A percentile compares a stretch with the other conserved stretches of the same genome.
phyloP scores from a whole-genome alignment of 495 filamentous ascomycete genomes.

The Schizothecium vesticola region DNA sequence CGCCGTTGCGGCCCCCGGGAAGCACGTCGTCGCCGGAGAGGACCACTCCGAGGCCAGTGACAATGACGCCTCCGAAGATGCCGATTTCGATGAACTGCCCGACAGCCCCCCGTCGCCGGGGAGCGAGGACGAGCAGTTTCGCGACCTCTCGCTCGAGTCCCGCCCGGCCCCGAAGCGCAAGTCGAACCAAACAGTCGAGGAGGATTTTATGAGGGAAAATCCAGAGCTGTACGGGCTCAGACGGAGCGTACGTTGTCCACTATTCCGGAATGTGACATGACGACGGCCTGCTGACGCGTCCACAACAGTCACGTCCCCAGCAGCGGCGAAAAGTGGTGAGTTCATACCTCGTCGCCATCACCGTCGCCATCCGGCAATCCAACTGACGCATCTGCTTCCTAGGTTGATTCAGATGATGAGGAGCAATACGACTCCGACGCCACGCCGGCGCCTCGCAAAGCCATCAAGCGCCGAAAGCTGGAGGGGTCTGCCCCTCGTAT shows the following conservation, averaged over 20 bases:
- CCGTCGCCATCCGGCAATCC: constrained; percentile 11
- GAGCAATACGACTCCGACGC: constrained; percentile 65
- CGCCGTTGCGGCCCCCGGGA: constrained; percentile 61
- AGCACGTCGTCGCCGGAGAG: constrained; percentile 45
- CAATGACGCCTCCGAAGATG: constrained; percentile 72
- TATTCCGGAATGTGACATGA: constrained; percentile 1
- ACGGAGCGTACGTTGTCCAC: constrained; percentile 63
- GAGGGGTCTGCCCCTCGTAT: constrained; percentile 46
- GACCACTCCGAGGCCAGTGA: constrained; percentile 47
- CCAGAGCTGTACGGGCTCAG: constrained; percentile 94
- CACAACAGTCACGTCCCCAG: constrained; percentile 42
- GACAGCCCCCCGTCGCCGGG: constrained; percentile 53
- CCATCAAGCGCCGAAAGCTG: constrained; percentile 45
- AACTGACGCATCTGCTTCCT: constrained; percentile 14
- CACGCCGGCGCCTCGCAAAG: constrained; percentile 43
- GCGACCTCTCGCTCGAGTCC: constrained; percentile 62
- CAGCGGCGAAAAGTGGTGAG: constrained; percentile 50
- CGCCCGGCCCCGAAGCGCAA: constrained; percentile 70
- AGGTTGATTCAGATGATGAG: constrained; percentile 61
- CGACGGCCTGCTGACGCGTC: constrained; percentile 30
- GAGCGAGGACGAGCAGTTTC: constrained; percentile 42
- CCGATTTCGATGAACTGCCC: constrained; percentile 68
- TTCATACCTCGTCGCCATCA: constrained; percentile 8
- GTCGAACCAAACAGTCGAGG: constrained; percentile 55
- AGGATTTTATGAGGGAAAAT: constrained; percentile 81